These are phyloP conservation scores for Apiospora sp. DNA, from an alignment of 2,329 filamentous ascomycete species.

Conservation along the genomic window DNA sequence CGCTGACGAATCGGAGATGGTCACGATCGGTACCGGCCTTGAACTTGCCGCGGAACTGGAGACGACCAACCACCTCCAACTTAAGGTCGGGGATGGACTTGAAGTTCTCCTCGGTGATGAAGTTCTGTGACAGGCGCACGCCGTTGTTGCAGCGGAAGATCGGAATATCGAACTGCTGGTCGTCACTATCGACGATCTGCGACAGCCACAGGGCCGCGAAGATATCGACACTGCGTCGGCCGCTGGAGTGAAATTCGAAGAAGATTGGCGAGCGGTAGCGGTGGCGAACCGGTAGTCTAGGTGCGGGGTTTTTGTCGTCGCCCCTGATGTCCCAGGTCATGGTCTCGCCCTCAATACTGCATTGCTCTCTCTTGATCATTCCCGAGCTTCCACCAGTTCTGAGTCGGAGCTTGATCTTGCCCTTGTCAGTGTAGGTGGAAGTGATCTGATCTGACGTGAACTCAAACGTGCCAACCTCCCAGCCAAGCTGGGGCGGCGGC, in stretches of 20 bases:
- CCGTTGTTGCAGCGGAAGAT: conserved; percentile 85
- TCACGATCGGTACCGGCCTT: conserved; percentile 90
- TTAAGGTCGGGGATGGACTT: conserved; percentile 75
- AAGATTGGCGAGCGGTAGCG: conserved; percentile 90
- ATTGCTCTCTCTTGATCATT: conserved; percentile 70
- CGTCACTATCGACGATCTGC: conserved; percentile 82
- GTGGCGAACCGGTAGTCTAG: conserved; percentile 87
- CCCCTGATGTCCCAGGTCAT: conserved; percentile 59
- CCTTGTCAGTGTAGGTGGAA: conserved; percentile 59
- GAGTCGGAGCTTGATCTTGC: conserved; percentile 79
- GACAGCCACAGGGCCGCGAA: conserved; percentile 88
- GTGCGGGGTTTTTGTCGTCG: conserved; percentile 47
- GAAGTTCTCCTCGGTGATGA: conserved; percentile 83
- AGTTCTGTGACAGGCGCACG: conserved; percentile 85
- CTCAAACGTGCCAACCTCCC: conserved; percentile 95
- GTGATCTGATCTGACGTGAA: conserved; percentile 77
- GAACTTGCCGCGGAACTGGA: conserved; percentile 83
- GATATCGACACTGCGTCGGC: conserved; percentile 74
- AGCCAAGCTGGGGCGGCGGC: conserved; percentile 86
- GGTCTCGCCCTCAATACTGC: conserved; percentile 65
- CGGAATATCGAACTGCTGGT: conserved; percentile 81
- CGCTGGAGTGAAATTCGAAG: conserved; percentile 79
- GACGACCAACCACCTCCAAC: conserved; percentile 79
- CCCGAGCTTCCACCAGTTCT: conserved; percentile 86
- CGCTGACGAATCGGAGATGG: conserved; percentile 82